phyloP scores from a whole-genome alignment of 73 alveolate species.

The Paramecium primaurelia region DNA sequence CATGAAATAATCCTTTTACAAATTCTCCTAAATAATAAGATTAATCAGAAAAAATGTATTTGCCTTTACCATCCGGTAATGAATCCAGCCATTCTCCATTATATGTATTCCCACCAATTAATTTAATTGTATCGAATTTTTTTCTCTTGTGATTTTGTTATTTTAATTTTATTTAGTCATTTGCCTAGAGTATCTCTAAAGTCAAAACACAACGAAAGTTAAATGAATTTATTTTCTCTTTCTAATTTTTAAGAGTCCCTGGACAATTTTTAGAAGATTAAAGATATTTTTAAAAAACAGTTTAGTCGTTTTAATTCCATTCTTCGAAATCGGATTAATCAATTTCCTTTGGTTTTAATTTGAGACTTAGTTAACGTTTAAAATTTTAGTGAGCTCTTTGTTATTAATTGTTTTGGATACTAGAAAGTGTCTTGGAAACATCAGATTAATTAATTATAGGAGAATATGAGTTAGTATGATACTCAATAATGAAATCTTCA shows the following conservation, averaged over 20 bases:
- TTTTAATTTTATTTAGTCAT: background rate
- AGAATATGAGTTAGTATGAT: background rate
- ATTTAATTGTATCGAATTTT: conserved; percentile 5
- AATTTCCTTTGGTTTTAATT: background rate
- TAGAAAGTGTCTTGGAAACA: background rate
- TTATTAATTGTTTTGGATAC: background rate
- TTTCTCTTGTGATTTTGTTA: background rate
- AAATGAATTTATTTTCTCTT: background rate
- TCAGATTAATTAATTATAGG: background rate
- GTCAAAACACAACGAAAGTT: background rate
- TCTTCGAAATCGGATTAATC: background rate
- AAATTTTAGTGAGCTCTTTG: background rate
- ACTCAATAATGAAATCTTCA: background rate
- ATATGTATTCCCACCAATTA: background rate
- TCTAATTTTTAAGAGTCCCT: background rate
- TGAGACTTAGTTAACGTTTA: background rate
- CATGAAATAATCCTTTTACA: conserved; percentile 67
- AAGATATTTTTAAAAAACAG: background rate
- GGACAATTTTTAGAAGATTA: background rate
- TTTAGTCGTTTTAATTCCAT: background rate
- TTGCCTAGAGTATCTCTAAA: background rate
- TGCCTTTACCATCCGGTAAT: conserved; percentile 63
- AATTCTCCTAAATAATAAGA: conserved; percentile 70
- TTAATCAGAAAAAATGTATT: conserved; percentile 64
- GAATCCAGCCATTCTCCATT: conserved; percentile 13